A percentile compares a stretch with the other conserved stretches of the same genome.
Evolutionary conservation across 306 rosid species (phyloP).

Genomic region (Fagus crenata): DNA sequence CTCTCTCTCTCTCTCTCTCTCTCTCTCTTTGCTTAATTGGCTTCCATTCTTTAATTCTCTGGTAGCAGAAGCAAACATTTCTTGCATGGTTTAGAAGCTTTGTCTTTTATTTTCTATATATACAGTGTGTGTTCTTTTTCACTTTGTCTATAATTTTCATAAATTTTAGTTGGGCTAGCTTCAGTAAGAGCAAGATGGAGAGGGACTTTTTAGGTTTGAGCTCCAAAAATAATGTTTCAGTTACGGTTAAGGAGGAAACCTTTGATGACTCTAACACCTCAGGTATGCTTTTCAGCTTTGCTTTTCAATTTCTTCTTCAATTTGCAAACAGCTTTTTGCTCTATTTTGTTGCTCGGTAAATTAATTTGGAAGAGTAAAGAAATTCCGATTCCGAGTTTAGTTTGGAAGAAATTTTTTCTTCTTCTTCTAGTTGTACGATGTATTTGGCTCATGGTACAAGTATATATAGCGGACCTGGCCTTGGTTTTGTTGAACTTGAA

Average conservation of each 20-base stretch:
- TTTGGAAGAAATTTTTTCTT: background rate
- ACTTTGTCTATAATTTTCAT: too few species aligned
- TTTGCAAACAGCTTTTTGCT: background rate
- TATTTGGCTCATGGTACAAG: background rate
- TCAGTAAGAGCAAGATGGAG: slow-evolving; percentile 45
- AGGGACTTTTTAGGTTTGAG: slow-evolving; percentile 68
- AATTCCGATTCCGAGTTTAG: background rate
- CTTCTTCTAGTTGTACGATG: background rate
- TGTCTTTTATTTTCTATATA: background rate
- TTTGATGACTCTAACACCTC: slow-evolving; percentile 36
- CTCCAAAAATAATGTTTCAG: slow-evolving; percentile 39
- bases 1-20: background rate
- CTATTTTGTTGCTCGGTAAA: background rate
- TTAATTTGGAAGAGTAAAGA: background rate
- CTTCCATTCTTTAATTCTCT: background rate
- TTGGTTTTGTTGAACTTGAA: background rate
- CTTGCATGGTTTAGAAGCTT: slow-evolving; percentile 14
- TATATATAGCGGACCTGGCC: background rate
- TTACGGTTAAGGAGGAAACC: slow-evolving; percentile 40
- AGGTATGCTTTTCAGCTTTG: slow-evolving; percentile 37
- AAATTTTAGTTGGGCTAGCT: background rate
- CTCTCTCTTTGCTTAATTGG: background rate
- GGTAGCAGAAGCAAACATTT: slow-evolving; percentile 18
- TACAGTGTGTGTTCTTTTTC: too few species aligned
- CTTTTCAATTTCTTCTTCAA: background rate